Conservation (phyloP, 139 green algal species). For the Volvox reticuliferus region DNA sequence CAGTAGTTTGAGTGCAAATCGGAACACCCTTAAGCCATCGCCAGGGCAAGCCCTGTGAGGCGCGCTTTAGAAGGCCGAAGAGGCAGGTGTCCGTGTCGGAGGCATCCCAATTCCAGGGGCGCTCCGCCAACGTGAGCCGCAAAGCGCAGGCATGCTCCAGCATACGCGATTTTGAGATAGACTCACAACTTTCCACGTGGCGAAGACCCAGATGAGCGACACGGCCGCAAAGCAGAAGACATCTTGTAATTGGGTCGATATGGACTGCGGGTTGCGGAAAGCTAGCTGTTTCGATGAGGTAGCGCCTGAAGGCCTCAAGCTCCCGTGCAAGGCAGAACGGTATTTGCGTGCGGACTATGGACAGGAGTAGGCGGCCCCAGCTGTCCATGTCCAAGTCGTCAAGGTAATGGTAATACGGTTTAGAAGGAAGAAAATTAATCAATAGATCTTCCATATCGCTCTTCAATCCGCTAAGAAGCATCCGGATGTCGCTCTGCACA, state of each 20-base stretch:
- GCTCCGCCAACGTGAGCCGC: background rate
- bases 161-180: background rate
- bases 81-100: background rate
- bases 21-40: background rate
- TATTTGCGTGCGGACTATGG: background rate
- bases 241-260: background rate
- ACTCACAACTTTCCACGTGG: background rate
- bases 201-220: background rate
- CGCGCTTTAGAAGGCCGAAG: background rate
- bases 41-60: background rate
- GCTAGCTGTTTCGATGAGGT: background rate
- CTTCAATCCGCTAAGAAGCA: background rate
- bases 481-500: background rate
- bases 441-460: background rate
- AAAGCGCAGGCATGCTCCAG: slow-evolving; percentile 3
- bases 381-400: background rate
- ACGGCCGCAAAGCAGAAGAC: background rate
- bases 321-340: background rate
- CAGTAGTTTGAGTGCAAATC: background rate
- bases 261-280: slow-evolving; percentile 3
- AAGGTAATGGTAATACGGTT: background rate
- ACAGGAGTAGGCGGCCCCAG: background rate
- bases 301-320: background rate
- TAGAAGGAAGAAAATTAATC: background rate
- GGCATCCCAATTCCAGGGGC: slow-evolving; percentile 7